These are phyloP conservation scores for Durotheca rogersii DNA, from an alignment of 495 filamentous ascomycete genomes.

Conservation along the genomic window DNA sequence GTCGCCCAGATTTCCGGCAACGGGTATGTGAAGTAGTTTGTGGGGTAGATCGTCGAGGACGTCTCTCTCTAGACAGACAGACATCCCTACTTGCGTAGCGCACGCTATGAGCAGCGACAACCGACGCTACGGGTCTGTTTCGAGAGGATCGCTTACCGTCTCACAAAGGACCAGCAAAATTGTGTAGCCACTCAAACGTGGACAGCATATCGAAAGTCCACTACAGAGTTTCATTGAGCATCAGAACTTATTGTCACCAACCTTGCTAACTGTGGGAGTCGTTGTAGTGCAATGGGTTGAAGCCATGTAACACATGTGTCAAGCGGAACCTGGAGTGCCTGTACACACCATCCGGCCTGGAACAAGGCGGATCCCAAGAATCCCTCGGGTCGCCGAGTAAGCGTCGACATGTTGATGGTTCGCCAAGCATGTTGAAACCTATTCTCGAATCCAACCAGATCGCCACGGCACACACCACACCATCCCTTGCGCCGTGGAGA, in stretches of 20 bases:
- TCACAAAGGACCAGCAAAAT: slow-evolving; percentile 19
- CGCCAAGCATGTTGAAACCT: slow-evolving; percentile 33
- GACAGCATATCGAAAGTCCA: slow-evolving; percentile 8
- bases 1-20: slow-evolving; percentile 1
- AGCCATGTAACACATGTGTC: slow-evolving; percentile 67
- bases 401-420: slow-evolving; percentile 45
- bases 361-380: slow-evolving; percentile 38
- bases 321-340: slow-evolving; percentile 57
- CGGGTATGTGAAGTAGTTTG: background rate
- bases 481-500: slow-evolving; percentile 27
- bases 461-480: slow-evolving; percentile 12
- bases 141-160: slow-evolving; percentile 18
- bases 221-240: slow-evolving; percentile 12
- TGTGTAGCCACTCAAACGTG: slow-evolving; percentile 24
- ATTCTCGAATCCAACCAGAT: slow-evolving; percentile 16
- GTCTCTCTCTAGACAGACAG: too few relatives aligned
- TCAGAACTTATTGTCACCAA: slow-evolving; percentile 11
- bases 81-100: slow-evolving; percentile 2
- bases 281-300: slow-evolving; percentile 65
- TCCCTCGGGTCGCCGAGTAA: slow-evolving; percentile 46
- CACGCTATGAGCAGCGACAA: slow-evolving; percentile 19
- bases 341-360: slow-evolving; percentile 44
- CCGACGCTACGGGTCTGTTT: slow-evolving; percentile 11
- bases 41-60: too few relatives aligned
- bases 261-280: slow-evolving; percentile 18